Percentiles rank a stretch among this genome's conserved stretches.
Conservation (phyloP, 495 filamentous ascomycete genomes). For the Trichoderma virens region DNA sequence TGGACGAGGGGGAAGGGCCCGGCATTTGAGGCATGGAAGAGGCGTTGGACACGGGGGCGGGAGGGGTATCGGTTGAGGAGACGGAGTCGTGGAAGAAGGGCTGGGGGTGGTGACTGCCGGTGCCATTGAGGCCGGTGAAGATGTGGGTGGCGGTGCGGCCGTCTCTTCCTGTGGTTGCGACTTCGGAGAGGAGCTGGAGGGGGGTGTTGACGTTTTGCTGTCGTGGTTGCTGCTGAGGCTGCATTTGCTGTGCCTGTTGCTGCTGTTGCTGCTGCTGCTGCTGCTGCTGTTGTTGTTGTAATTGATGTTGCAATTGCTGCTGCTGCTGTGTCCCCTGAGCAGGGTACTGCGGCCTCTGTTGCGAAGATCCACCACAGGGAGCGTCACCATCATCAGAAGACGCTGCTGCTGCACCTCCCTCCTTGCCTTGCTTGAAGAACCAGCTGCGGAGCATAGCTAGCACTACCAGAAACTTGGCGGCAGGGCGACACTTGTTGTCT, state of each 20-base stretch:
- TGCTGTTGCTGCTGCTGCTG: conserved; percentile 12
- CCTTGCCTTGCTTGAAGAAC: conserved; percentile 47
- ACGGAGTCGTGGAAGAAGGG: conserved; percentile 24
- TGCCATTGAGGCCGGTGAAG: conserved; percentile 2
- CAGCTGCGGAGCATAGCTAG: conserved; percentile 64
- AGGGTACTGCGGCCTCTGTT: not conserved
- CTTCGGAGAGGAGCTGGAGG: conserved; percentile 59
- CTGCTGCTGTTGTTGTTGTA: conserved; percentile 1
- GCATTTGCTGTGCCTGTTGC: conserved; percentile 18
- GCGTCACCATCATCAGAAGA: not conserved
- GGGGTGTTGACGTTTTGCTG: conserved; percentile 40
- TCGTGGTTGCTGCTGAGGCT: conserved; percentile 16
- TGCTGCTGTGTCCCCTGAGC: conserved; percentile 10
- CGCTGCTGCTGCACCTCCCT: conserved; percentile 5
- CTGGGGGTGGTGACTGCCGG: conserved; percentile 14
- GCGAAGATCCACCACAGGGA: not conserved
- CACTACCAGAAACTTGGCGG: conserved; percentile 70
- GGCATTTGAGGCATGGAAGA: conserved; percentile 1
- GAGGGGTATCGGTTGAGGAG: not conserved
- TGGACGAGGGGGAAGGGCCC: not conserved
- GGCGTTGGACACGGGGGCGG: not conserved
- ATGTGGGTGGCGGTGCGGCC: conserved; percentile 1
- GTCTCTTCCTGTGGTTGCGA: conserved; percentile 26
- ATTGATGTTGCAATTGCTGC: conserved; percentile 1
- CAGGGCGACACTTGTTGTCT: conserved; percentile 57